Conservation (phyloP, 257 asterid species). For the Striga asiatica region DNA sequence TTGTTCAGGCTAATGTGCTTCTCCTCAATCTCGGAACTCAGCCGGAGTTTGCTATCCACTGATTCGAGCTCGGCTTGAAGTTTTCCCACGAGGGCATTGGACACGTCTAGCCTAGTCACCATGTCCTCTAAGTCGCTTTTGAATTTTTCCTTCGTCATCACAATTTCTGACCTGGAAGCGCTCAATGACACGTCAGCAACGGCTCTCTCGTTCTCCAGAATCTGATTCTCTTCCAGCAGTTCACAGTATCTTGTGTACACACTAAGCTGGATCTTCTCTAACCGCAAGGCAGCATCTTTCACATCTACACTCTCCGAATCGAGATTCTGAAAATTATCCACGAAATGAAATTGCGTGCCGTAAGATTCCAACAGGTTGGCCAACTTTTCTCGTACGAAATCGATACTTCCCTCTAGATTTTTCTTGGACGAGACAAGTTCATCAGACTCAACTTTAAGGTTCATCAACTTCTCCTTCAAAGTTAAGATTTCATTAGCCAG, state of each 20-base stretch:
- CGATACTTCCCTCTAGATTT: slow-evolving; percentile 36
- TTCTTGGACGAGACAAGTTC: slow-evolving; percentile 45
- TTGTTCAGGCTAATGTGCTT: slow-evolving; percentile 31
- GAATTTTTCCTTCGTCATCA: slow-evolving; percentile 46
- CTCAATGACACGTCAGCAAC: slow-evolving; percentile 41
- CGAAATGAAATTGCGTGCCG: slow-evolving; percentile 20
- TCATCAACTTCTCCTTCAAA: slow-evolving; percentile 34
- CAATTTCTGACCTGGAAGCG: slow-evolving; percentile 49
- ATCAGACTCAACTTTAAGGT: slow-evolving; percentile 36
- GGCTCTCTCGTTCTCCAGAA: slow-evolving; percentile 44
- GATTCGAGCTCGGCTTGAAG: slow-evolving; percentile 66
- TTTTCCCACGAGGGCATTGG: slow-evolving; percentile 59
- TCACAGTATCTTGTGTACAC: slow-evolving; percentile 29
- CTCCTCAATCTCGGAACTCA: slow-evolving; percentile 51
- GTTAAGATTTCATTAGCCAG: slow-evolving; percentile 37
- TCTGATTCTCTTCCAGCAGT: slow-evolving; percentile 56
- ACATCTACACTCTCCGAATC: slow-evolving; percentile 25
- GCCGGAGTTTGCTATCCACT: slow-evolving; percentile 44
- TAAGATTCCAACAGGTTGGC: slow-evolving; percentile 36
- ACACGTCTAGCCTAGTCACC: slow-evolving; percentile 38
- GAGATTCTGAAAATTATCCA: slow-evolving; percentile 21
- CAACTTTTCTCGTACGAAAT: slow-evolving; percentile 43
- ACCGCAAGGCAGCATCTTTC: slow-evolving; percentile 37
- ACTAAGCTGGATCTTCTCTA: slow-evolving; percentile 55
- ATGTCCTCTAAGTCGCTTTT: slow-evolving; percentile 35